phyloP scores from a whole-genome alignment of 2,329 filamentous ascomycete genomes.

The Calonectria leucothoes region DNA sequence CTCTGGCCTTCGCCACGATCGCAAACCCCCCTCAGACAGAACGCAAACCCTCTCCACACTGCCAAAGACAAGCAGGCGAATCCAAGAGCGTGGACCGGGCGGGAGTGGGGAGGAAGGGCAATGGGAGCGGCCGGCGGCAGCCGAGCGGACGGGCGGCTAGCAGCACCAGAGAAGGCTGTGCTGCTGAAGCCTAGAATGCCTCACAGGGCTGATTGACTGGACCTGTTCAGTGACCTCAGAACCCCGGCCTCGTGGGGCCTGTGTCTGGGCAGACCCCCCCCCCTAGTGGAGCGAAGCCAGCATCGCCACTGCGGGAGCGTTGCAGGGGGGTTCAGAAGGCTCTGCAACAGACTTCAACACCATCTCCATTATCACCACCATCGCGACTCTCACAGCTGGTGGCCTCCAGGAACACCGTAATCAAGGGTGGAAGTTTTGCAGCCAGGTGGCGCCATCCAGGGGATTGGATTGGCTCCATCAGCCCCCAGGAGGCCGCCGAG shows the following conservation, averaged over 20 bases:
- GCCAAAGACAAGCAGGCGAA: background rate
- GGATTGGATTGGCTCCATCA: background rate
- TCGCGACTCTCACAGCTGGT: background rate
- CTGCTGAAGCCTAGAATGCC: constrained; percentile 9
- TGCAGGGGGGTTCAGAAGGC: constrained; percentile 2
- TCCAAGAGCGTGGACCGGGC: background rate
- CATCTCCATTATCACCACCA: constrained; percentile 8
- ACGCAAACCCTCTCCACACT: background rate
- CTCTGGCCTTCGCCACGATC: background rate
- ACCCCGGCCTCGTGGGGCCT: background rate
- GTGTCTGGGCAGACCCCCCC: background rate
- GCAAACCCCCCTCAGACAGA: background rate
- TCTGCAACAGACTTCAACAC: constrained; percentile 15
- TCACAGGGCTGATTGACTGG: constrained; percentile 24
- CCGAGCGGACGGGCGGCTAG: background rate
- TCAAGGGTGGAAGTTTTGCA: background rate
- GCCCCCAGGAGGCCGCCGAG: constrained; percentile 21
- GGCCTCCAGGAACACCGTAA: background rate
- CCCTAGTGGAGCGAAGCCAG: constrained; percentile 4
- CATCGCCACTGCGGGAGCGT: constrained; percentile 17
- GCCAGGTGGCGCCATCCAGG: background rate
- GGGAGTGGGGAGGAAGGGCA: constrained; percentile 8
- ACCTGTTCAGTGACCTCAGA: background rate
- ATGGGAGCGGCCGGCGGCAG: background rate
- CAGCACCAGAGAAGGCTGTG: constrained; percentile 9